Percentiles rank a stretch among this genome's conserved stretches.
Evolutionary conservation across 2,329 filamentous ascomycete species (phyloP).

Genomic region (Biscogniauxia marginata): DNA sequence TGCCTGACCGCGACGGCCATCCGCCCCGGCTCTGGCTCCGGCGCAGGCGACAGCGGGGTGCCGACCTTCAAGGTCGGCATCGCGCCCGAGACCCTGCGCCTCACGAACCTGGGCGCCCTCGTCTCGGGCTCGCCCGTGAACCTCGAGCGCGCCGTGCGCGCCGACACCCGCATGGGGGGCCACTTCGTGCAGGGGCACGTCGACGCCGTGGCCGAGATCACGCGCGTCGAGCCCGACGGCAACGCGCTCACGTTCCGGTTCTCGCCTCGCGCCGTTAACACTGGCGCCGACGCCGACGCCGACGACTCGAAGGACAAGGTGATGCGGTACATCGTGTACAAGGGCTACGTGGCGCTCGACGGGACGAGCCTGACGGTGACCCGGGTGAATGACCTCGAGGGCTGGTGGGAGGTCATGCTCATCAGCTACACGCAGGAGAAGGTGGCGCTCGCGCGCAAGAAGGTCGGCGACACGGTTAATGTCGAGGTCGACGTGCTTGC

Average conservation of each 20-base stretch:
- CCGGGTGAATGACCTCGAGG: constrained; percentile 72
- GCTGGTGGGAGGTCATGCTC: constrained; percentile 96
- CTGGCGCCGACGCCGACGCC: too few relatives aligned
- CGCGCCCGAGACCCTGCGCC: constrained; percentile 90
- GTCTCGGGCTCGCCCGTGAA: constrained; percentile 70
- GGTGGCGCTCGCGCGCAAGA: constrained; percentile 78
- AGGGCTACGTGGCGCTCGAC: constrained; percentile 92
- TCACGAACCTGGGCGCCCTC: constrained; percentile 88
- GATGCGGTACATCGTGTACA: constrained; percentile 88
- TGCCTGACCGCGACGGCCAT: constrained; percentile 90
- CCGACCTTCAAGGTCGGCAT: constrained; percentile 84
- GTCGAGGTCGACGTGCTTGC: constrained; percentile 88
- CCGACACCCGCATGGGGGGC: constrained; percentile 92
- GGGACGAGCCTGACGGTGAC: constrained; percentile 94
- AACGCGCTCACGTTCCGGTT: constrained; percentile 89
- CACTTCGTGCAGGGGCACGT: constrained; percentile 99
- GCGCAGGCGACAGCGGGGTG: constrained; percentile 27
- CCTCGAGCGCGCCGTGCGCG: constrained; percentile 88
- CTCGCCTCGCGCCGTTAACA: constrained; percentile 50
- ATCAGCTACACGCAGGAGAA: constrained; percentile 95
- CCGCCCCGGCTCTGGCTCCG: constrained; percentile 28
- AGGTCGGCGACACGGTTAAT: constrained; percentile 78
- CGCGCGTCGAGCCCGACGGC: constrained; percentile 73
- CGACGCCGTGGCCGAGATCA: constrained; percentile 79
- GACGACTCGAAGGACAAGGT: constrained; percentile 39